Evolutionary conservation across 2,329 filamentous ascomycete species (phyloP).

Genomic region (Thelonectria rubi): DNA sequence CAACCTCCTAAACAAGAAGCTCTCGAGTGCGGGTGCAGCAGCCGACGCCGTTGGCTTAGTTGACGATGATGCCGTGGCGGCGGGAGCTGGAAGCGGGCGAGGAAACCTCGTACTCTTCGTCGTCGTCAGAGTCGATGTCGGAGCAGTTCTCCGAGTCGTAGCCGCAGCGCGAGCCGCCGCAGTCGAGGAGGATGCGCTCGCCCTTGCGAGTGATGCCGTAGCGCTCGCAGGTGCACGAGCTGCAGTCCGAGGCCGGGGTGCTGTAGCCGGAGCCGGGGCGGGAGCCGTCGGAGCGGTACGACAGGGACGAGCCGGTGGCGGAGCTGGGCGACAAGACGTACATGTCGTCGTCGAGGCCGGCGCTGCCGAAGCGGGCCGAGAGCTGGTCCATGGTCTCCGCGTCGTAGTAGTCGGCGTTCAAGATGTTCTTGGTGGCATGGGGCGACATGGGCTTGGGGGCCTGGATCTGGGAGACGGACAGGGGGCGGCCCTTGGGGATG

Average conservation of each 20-base stretch:
- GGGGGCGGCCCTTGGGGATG: conserved; percentile 86
- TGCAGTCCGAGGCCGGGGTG: conserved; percentile 78
- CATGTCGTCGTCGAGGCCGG: conserved; percentile 66
- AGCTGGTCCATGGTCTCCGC: conserved; percentile 81
- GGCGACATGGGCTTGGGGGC: conserved; percentile 90
- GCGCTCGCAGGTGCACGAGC: conserved; percentile 90
- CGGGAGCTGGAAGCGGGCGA: conserved; percentile 61
- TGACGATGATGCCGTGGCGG: conserved; percentile 71
- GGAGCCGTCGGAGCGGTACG: conserved; percentile 77
- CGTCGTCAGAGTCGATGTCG: conserved; percentile 72
- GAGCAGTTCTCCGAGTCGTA: conserved; percentile 76
- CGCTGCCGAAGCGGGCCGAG: conserved; percentile 74
- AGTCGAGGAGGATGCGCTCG: conserved; percentile 95
- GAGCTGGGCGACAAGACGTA: conserved; percentile 69
- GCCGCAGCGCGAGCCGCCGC: conserved; percentile 87
- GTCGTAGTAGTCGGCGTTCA: conserved; percentile 80
- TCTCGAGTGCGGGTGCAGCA: conserved; percentile 41
- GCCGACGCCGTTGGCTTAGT: conserved; percentile 40
- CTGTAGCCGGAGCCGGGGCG: conserved; percentile 82
- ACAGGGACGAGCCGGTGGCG: conserved; percentile 74
- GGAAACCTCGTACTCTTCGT: conserved; percentile 60
- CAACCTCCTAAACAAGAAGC: conserved; percentile 32
- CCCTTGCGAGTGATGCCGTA: conserved; percentile 95
- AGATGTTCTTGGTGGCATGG: conserved; percentile 86
- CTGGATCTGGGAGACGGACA: conserved; percentile 89